phyloP scores from a whole-genome alignment of 768 basidiomycete species.

The Lactifluus hygrophoroides region DNA sequence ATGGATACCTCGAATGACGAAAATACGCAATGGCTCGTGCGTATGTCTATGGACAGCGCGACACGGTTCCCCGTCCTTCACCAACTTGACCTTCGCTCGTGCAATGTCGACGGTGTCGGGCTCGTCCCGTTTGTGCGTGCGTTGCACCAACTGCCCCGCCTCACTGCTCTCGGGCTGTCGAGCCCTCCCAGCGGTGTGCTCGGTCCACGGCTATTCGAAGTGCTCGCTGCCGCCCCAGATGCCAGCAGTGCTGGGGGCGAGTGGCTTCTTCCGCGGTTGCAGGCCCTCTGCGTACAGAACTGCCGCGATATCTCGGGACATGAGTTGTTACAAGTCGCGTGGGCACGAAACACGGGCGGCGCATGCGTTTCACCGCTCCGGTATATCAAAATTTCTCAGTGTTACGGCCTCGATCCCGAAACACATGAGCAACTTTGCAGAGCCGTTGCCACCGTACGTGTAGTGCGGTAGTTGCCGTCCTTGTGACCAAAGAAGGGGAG shows the following conservation, averaged over 20 bases:
- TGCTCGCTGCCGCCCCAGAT: conserved; percentile 22
- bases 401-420: conserved; percentile 23
- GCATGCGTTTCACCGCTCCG: conserved; percentile 21
- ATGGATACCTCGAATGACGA: conserved; percentile 24
- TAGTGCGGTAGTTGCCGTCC: conserved; percentile 8
- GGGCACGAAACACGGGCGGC: conserved; percentile 20
- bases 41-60: conserved; percentile 19
- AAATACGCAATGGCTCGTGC: conserved; percentile 26
- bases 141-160: conserved; percentile 25
- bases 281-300: conserved; percentile 25
- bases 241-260: conserved; percentile 2
- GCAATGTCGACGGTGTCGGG: conserved; percentile 26
- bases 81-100: conserved; percentile 26
- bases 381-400: conserved; percentile 24
- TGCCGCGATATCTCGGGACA: conserved; percentile 27
- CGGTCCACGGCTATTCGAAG: conserved; percentile 26
- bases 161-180: conserved; percentile 26
- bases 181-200: conserved; percentile 23
- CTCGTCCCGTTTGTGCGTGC: conserved; percentile 27
- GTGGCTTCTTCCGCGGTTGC: conserved; percentile 26
- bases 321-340: conserved; percentile 25
- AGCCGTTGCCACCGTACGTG: conserved; percentile 23
- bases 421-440: conserved; percentile 22
- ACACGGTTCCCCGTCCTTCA: conserved; percentile 23
- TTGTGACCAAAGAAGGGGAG: not conserved